phyloP scores from a whole-genome alignment of 345 rosid species.

The Populus deltoides region DNA sequence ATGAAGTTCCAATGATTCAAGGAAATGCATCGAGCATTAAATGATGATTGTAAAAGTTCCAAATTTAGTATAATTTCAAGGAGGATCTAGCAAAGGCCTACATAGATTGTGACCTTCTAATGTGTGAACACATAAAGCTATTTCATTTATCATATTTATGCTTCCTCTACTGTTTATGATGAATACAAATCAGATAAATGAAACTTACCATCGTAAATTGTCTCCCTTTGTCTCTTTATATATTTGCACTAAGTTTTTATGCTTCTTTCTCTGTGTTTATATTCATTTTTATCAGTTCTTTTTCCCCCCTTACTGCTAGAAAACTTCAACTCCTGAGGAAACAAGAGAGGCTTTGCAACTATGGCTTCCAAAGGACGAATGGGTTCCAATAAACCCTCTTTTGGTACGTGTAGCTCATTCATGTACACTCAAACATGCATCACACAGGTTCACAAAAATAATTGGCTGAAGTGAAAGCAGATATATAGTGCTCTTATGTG shows the following conservation, averaged over 20 bases:
- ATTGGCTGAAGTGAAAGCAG: background rate
- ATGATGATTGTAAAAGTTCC: background rate
- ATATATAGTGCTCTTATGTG: background rate
- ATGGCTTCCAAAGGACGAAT: slow-evolving; percentile 96
- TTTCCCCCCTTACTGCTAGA: slow-evolving; percentile 26
- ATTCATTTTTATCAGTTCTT: background rate
- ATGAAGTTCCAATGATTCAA: background rate
- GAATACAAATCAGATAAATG: background rate
- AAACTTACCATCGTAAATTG: background rate
- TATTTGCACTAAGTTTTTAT: background rate
- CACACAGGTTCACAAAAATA: background rate
- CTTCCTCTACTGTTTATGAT: background rate
- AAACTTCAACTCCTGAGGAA: slow-evolving; percentile 81
- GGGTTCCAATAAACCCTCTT: slow-evolving; percentile 88
- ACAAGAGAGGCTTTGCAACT: slow-evolving; percentile 79
- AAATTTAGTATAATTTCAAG: background rate
- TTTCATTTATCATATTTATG: background rate
- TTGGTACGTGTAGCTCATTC: slow-evolving; percentile 47
- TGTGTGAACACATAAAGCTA: background rate
- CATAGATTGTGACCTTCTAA: background rate
- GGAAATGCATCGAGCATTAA: background rate
- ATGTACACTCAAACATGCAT: background rate
- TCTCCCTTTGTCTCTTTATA: background rate
- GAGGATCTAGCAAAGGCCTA: background rate
- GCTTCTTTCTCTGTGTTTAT: background rate